Conservation (phyloP, 208 protist species). For the Leishmania martiniquensis region DNA sequence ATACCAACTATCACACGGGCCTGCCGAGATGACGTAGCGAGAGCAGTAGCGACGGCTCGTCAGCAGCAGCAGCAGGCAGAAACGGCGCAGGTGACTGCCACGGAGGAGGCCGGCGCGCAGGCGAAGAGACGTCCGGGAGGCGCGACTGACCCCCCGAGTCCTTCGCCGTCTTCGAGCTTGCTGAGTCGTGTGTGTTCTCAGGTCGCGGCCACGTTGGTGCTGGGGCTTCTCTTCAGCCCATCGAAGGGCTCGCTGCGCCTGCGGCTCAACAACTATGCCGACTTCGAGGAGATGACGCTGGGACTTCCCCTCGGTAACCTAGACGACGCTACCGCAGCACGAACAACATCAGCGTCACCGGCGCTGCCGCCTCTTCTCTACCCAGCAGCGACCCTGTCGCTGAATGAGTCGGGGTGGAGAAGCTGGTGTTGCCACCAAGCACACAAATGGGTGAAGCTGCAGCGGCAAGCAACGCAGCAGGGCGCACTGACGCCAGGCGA, state of each 20-base stretch:
- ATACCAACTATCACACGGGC: conserved; percentile 4
- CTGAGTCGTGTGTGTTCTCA: neutral
- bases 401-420: conserved; percentile 31
- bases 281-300: conserved; percentile 19
- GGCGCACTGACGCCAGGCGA: neutral
- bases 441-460: conserved; percentile 9
- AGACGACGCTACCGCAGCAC: neutral
- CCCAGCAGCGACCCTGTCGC: conserved; percentile 29
- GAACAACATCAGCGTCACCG: conserved; percentile 4
- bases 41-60: neutral
- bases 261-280: conserved; percentile 31
- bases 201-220: conserved; percentile 14
- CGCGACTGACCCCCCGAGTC: neutral
- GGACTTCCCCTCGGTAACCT: neutral
- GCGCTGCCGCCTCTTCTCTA: conserved; percentile 12
- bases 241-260: conserved; percentile 13
- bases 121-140: neutral
- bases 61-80: conserved; percentile 2
- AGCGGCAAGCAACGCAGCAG: conserved; percentile 10
- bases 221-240: conserved; percentile 23
- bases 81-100: neutral
- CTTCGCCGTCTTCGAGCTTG: neutral
- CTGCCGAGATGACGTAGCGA: conserved; percentile 5
- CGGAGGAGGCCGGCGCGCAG: no score
- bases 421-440: conserved; percentile 32